Evolutionary conservation across 2,329 filamentous ascomycete genomes (phyloP).

Genomic region (Sporothrix mexicana): DNA sequence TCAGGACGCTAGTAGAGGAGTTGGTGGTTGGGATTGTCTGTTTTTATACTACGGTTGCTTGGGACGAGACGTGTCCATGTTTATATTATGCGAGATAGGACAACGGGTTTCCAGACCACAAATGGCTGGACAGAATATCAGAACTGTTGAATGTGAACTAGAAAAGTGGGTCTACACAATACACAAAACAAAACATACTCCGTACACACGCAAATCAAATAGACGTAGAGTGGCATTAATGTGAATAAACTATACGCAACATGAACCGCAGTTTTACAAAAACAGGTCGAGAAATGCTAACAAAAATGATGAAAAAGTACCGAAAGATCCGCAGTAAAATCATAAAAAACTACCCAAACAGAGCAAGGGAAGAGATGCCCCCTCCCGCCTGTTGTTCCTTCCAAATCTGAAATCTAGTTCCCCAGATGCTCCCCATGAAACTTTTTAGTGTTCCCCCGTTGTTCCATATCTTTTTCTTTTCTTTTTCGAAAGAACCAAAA

Average conservation of each 20-base stretch:
- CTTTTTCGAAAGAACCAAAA: slow-evolving; percentile 27
- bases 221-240: slow-evolving; percentile 31
- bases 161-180: not conserved
- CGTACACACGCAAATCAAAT: not conserved
- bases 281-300: not conserved
- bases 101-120: not conserved
- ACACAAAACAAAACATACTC: not conserved
- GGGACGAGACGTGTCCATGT: not conserved
- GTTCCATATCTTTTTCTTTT: slow-evolving; percentile 29
- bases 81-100: slow-evolving; percentile 23
- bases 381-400: not conserved
- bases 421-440: not conserved
- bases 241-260: slow-evolving; percentile 21
- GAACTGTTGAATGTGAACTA: not conserved
- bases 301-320: slow-evolving; percentile 5
- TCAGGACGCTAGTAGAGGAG: not conserved
- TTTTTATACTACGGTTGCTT: too few relatives aligned
- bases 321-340: slow-evolving; percentile 2
- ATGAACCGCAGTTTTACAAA: slow-evolving; percentile 5
- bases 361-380: not conserved
- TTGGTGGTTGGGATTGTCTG: not conserved
- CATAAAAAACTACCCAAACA: slow-evolving; percentile 17
- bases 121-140: slow-evolving; percentile 1
- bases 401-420: not conserved
- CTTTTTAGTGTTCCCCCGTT: slow-evolving; percentile 13